Base-by-base conservation (phyloP, 1,284 basidiomycete species). In the Leccinum laetum region DNA sequence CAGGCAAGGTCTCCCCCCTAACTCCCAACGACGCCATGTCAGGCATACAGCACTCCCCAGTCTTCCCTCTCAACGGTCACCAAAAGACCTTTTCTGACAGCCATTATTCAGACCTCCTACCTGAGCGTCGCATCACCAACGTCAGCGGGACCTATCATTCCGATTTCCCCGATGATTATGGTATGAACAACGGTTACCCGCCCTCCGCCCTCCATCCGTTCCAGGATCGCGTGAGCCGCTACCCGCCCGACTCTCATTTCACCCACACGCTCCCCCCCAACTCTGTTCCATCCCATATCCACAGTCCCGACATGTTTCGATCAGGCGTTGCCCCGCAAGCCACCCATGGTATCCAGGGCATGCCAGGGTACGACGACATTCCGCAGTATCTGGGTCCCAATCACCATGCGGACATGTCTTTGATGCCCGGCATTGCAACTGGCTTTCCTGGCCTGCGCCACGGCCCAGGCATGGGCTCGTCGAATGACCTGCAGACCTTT, bases 401-500 rank as follows among this genome's bases (percentile, higher is more conserved):
- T 68, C 81, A 84, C 46, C 83, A 84, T 64, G 75, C 78, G 11
- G 87, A 90, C 64, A 76, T 89, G 72, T 75, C 81, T 18, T 80
- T 87, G 63, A 85, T 90, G 80, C 81, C 88, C 14, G 77, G 79
- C 65, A 84, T 89, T 21, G 86, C 87, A 72, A 83, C 87, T 67
- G 83, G 86, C 58, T 79, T 92, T 69, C 81, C 86, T 58, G 83
- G 86, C 53, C 83, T 92, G 80, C 88, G 88, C 67, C 82, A 91
- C 61, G 79, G 80, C 7, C 79, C 83, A 46, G 83, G 85, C 61
- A 84, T 87, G 77, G 86, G 85, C 49, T 78, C 83, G 52, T 86
- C 89, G 16, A 89, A 82, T 67, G 91, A 93, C 77, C 79, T 93
- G 44, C 89, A 91, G 74, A 86, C 90, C 7, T 93, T 92, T 76